Evolutionary conservation across 441 rosid species (phyloP), one percentile per base, ranked within the genome.

Genomic region (Gossypium laxum): DNA sequence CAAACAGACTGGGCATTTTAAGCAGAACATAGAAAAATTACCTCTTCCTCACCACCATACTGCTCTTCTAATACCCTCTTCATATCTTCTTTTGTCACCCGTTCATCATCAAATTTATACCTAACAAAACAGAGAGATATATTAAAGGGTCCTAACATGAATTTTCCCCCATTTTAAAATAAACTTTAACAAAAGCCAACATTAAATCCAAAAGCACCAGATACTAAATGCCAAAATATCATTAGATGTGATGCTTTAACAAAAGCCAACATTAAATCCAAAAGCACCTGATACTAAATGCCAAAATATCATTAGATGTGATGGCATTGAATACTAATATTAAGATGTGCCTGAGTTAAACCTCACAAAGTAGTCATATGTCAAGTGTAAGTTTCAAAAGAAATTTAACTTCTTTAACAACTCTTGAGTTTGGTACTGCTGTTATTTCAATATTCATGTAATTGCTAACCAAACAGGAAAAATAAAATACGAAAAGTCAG

Each of bases 21-120:
- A 56, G 61, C n/a, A 61, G 69, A 32, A 34, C 59, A 30, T 30
- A 14, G 12, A 77, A 76, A 67, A 18, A 11, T 34, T 81, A 93
- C 98, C 95, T 93, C 98, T 82, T 91, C 98, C 81, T 91, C 98
- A 43, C 98, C 98, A 67, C 98, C 98, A 85, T 93, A 93, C 75
- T 93, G 98, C 78, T 93, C 98, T 75, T 93, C 98, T 75, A 93
- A 81, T 69, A 96, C 97, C 80, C 91, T 90, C 80, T 89, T 90
- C 76, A 79, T 74, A 76, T 90, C 97, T 86, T 93, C 98, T 79
- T 93, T 93, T 12, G 98, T 93, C 72, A 93, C 98, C 48, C 98
- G 85, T 76, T 93, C 97, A 84, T 93, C 98, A 68, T 93, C 98
- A 84, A 93, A 93, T 75, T 91, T 93, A 78, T 81, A 90, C 98